Conservation (phyloP, 2,329 filamentous ascomycete genomes). For the Macrophomina pseudophaseolina region DNA sequence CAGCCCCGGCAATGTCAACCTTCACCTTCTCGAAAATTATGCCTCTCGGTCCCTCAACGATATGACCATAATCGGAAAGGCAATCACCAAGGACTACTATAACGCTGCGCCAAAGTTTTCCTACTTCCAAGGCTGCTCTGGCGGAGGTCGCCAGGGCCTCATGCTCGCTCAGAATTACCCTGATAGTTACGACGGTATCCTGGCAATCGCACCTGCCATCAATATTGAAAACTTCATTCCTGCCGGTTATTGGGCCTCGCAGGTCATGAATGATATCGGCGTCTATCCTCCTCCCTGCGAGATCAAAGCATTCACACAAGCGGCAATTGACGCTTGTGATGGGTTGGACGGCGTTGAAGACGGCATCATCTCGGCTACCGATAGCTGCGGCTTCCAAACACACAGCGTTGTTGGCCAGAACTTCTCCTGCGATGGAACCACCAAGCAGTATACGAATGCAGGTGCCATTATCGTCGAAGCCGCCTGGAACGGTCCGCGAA, state of each 20-base stretch:
- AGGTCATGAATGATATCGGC: constrained; percentile 36
- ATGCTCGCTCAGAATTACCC: constrained; percentile 47
- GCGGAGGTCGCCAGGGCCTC: constrained; percentile 45
- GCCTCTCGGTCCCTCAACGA: not conserved
- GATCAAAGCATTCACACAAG: constrained; percentile 26
- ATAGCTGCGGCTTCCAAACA: not conserved
- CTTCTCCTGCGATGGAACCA: constrained; percentile 33
- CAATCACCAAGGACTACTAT: constrained; percentile 18
- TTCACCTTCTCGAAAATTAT: constrained; percentile 6
- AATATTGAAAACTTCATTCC: constrained; percentile 37
- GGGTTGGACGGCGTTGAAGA: constrained; percentile 28
- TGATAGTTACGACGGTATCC: constrained; percentile 47
- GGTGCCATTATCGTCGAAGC: constrained; percentile 38
- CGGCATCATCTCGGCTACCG: not conserved
- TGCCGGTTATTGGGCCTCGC: constrained; percentile 36
- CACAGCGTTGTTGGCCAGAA: constrained; percentile 35
- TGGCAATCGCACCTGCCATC: constrained; percentile 46
- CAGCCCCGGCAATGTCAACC: constrained; percentile 22
- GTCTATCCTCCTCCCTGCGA: constrained; percentile 32
- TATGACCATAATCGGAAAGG: constrained; percentile 29
- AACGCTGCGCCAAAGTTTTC: constrained; percentile 37
- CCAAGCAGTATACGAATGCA: constrained; percentile 33
- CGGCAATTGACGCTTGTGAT: constrained; percentile 26
- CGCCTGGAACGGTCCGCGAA: constrained; percentile 39
- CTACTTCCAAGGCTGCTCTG: constrained; percentile 46